Conservation (phyloP, 163 green algal genomes). For the Prototheca wickerhamii region DNA sequence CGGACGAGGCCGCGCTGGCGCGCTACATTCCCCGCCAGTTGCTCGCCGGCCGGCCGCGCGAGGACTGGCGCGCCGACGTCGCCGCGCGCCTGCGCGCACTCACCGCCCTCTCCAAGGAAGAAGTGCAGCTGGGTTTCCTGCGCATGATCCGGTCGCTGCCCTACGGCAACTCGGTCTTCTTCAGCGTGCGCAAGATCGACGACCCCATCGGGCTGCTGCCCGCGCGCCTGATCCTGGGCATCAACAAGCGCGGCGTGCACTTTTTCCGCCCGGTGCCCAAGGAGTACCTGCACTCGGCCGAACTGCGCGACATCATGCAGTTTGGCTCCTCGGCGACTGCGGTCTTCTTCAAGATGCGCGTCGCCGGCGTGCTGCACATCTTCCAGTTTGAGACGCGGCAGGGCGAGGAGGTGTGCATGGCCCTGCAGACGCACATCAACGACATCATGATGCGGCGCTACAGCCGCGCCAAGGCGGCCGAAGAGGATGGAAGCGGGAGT, state of each 20-base stretch:
- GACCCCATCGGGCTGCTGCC: slow-evolving; percentile 95
- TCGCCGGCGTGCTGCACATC: slow-evolving; percentile 94
- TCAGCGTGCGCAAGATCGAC: slow-evolving; percentile 80
- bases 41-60: slow-evolving; percentile 59
- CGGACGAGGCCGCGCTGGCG: slow-evolving; percentile 55
- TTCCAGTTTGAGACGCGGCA: slow-evolving; percentile 96
- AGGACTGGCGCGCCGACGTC: slow-evolving; percentile 82
- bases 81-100: slow-evolving; percentile 55
- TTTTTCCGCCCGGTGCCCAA: slow-evolving; percentile 93
- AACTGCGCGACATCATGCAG: slow-evolving; percentile 98
- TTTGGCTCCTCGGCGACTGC: slow-evolving; percentile 75
- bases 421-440: slow-evolving; percentile 98
- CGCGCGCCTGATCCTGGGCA: slow-evolving; percentile 86
- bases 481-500: slow-evolving; percentile 11
- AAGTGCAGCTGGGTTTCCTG: slow-evolving; percentile 83
- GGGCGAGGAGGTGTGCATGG: slow-evolving; percentile 97
- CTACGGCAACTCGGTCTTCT: slow-evolving; percentile 86
- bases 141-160: slow-evolving; percentile 87
- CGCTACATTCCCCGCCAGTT: slow-evolving; percentile 57
- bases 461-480: slow-evolving; percentile 47
- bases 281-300: slow-evolving; percentile 95
- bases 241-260: slow-evolving; percentile 96
- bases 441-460: slow-evolving; percentile 95
- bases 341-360: slow-evolving; percentile 98
- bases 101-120: slow-evolving; percentile 77